These are phyloP conservation scores for Neurospora sp. DNA, from an alignment of 495 filamentous ascomycete species.

Conservation along the genomic window DNA sequence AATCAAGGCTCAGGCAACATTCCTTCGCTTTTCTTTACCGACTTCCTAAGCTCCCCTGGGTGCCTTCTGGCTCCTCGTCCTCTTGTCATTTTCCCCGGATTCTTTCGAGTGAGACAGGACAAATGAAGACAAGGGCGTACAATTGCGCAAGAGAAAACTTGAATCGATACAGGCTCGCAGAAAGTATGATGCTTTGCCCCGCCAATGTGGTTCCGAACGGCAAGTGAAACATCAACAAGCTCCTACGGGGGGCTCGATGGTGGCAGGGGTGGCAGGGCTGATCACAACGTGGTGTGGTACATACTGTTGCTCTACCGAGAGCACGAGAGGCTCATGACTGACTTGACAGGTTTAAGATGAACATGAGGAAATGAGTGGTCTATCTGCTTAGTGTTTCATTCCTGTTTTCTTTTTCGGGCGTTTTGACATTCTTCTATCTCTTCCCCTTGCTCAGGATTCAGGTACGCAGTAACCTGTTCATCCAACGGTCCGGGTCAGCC, in stretches of 20 bases:
- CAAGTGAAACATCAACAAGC: neutral
- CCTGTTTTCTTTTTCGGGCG: neutral
- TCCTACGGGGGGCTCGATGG: neutral
- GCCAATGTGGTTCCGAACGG: neutral
- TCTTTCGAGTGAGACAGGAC: neutral
- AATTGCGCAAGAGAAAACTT: neutral
- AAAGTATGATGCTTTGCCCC: neutral
- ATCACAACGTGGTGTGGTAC: neutral
- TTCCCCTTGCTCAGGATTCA: neutral
- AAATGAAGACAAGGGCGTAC: no score
- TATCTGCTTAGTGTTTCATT: neutral
- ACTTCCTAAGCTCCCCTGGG: no score
- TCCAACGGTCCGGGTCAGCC: neutral
- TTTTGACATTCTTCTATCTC: neutral
- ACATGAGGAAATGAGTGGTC: neutral
- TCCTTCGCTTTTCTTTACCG: neutral
- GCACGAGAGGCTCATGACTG: neutral
- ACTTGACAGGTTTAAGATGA: neutral
- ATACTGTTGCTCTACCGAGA: neutral
- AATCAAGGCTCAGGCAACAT: neutral
- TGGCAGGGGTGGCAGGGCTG: neutral
- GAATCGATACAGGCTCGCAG: neutral
- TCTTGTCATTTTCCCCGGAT: neutral
- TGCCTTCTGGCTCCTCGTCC: neutral
- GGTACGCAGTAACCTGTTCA: neutral